Evolutionary conservation across 805 yeast species (phyloP), one percentile per base, ranked within the genome.

Genomic region (Saturnispora serradocipensis): DNA sequence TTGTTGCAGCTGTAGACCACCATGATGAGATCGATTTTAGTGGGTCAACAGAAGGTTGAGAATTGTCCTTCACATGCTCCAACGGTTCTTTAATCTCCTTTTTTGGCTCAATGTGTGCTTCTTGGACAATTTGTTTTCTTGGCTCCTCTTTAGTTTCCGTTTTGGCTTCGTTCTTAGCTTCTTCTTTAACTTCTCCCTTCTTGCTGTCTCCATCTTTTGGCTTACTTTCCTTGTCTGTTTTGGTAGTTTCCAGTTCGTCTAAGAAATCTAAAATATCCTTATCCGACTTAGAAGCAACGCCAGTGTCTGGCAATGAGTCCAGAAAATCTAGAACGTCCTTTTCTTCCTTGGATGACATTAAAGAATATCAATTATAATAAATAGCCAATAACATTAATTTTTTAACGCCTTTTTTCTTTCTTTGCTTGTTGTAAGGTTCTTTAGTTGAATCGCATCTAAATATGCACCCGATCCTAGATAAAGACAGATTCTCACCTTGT

Each of bases 271-370:
- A 62, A 44, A 78, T 73, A 50, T 79, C 82, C 46, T 76, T 78
- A 53, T 74, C 79, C 5, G 67, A 49, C 57, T 77, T 75, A 2
- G 62, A 75, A 7, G 59, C 61, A 13, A 43, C 39, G 7, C 35
- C 40, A 18, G 61, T 60, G 34, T 57, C 61, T 3, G 95, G 93
- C 46, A 88, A 75, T 0, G 90, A 84, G 61, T 85, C 88, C 58
- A 86, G 73, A 62, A 87, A 87, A 56, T 86, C 91, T 50, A 86
- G 73, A 5, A 86, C 91, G 59, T 86, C 91, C 56, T 84, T 86
- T 24, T 82, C 81, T 53, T 82, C 49, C 10, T 44, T 45, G 5
- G 42, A 24, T 15, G 46, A 24, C 35, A 35, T 49, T 16, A n/a
- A 36, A 9, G 42, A 38, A 38, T 20, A 38, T 13, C 16, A 20